Conservation (phyloP, 108 stramenopile species). For the Cyclotella cryptica region DNA sequence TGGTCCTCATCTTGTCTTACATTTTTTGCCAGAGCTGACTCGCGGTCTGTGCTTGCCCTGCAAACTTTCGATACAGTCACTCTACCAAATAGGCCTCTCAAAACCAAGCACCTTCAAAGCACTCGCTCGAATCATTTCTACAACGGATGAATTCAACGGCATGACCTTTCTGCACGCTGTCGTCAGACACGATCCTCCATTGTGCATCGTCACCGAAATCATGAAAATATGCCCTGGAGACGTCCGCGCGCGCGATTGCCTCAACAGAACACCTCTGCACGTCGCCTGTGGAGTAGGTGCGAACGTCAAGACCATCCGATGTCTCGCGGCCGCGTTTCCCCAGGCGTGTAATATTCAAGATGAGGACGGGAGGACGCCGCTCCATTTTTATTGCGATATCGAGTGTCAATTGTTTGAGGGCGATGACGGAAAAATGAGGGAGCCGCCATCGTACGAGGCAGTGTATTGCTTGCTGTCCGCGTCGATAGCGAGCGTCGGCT, state of each 20-base stretch:
- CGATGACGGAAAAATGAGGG: constrained; percentile 16
- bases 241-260: constrained; percentile 26
- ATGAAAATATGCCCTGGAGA: constrained; percentile 22
- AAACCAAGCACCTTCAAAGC: constrained; percentile 20
- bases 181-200: constrained; percentile 32
- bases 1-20: background rate
- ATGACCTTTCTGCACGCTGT: constrained; percentile 48
- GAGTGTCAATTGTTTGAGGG: constrained; percentile 47
- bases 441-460: constrained; percentile 23
- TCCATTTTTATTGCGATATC: constrained; percentile 50
- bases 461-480: constrained; percentile 28
- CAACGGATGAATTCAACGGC: constrained; percentile 39
- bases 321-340: constrained; percentile 19
- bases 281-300: constrained; percentile 44
- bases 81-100: constrained; percentile 10
- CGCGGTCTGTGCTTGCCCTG: no score
- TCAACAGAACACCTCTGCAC: constrained; percentile 45
- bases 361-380: constrained; percentile 44
- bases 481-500: background rate
- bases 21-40: background rate
- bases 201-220: constrained; percentile 23
- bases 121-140: constrained; percentile 21
- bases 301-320: constrained; percentile 16
- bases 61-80: background rate
- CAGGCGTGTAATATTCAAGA: constrained; percentile 39